phyloP scores from a whole-genome alignment of 1,139 yeast species.

The Taphrina sp. region DNA sequence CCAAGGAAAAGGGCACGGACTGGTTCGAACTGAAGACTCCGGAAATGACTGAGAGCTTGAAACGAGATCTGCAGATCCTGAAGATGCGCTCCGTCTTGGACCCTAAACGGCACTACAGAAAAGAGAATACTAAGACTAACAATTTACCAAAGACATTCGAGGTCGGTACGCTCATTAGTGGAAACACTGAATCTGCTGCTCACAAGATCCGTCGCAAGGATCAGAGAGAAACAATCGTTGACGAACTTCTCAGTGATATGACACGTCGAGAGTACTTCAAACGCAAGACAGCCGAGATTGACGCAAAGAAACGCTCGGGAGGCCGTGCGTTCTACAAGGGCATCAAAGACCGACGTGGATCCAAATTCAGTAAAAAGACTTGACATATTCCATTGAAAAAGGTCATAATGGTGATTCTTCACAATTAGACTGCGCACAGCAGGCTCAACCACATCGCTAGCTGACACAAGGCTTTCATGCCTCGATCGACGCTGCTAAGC shows the following conservation, averaged over 20 bases:
- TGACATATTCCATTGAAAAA: no score
- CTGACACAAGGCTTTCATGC: no score
- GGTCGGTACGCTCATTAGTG: conserved; percentile 83
- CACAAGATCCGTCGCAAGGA: conserved; percentile 68
- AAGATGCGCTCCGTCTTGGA: conserved; percentile 89
- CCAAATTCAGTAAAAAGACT: conserved; percentile 38
- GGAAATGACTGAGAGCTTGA: conserved; percentile 69
- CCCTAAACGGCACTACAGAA: conserved; percentile 89
- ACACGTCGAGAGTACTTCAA: conserved; percentile 74
- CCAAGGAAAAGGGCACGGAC: conserved; percentile 49
- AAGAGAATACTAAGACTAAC: conserved; percentile 48
- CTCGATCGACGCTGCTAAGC: no score
- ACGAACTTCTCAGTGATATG: conserved; percentile 73
- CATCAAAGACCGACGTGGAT: conserved; percentile 61
- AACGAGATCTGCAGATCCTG: conserved; percentile 73
- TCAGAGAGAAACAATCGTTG: conserved; percentile 74
- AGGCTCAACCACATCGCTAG: no score
- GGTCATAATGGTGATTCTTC: no score
- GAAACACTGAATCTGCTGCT: conserved; percentile 73
- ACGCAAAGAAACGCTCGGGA: conserved; percentile 70
- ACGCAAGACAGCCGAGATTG: conserved; percentile 79
- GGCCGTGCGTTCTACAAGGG: conserved; percentile 67
- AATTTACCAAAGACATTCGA: conserved; percentile 77
- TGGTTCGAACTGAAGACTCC: conserved; percentile 87
- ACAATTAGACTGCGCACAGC: no score